Evolutionary conservation across 148 eudicot species (phyloP).

Genomic region (Fagopyrum tataricum): DNA sequence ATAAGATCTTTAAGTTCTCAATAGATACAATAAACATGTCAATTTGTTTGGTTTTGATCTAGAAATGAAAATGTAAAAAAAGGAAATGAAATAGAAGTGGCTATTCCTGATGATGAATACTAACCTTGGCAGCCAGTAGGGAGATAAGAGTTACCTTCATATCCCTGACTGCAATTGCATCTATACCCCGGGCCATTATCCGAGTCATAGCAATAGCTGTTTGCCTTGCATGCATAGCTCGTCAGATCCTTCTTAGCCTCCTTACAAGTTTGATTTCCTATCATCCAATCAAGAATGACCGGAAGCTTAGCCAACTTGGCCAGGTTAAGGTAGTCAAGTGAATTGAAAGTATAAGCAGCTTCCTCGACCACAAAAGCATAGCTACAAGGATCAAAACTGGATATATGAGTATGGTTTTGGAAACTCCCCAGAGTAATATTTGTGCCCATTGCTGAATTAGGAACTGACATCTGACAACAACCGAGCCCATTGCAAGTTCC

Average conservation of each 20-base stretch:
- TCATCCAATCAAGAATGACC: neutral
- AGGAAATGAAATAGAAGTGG: no score
- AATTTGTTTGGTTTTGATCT: no score
- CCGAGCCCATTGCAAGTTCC: neutral
- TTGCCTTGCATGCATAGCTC: neutral
- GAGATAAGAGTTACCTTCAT: neutral
- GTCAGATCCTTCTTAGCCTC: neutral
- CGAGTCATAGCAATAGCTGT: neutral
- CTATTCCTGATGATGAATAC: neutral
- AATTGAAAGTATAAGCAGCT: neutral
- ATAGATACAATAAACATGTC: neutral
- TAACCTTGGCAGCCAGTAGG: neutral
- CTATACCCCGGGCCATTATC: neutral
- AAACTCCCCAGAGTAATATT: neutral
- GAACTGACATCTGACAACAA: neutral
- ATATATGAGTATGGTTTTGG: neutral
- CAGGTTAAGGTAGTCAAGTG: neutral
- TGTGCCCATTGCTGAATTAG: neutral
- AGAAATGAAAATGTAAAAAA: no score
- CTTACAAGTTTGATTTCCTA: conserved; percentile 2
- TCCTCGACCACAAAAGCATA: conserved; percentile 1
- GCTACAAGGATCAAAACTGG: neutral
- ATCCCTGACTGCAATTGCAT: neutral
- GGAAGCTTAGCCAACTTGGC: neutral
- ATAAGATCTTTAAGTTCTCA: no score